Conservation (phyloP, 1,284 basidiomycete species). For the Rhodotorula sp. region DNA sequence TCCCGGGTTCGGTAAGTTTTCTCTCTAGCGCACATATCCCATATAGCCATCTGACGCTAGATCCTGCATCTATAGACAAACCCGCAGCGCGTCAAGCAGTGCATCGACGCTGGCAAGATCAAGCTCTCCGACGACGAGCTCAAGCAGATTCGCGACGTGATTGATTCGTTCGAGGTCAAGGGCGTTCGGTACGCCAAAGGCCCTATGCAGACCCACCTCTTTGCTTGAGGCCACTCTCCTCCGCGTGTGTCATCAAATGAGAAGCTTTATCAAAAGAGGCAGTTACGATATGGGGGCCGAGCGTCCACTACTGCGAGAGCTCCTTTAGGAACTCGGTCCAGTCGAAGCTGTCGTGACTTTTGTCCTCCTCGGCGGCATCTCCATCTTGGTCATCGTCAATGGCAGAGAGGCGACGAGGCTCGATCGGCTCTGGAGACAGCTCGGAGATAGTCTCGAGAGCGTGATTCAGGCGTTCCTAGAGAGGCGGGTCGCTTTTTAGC, state of each 20-base stretch:
- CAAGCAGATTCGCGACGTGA: conserved; percentile 37
- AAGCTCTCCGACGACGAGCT: conserved; percentile 42
- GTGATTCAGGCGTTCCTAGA: too few relatives aligned
- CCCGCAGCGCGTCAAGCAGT: conserved; percentile 46
- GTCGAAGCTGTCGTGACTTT: background rate
- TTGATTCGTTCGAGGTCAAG: conserved; percentile 32
- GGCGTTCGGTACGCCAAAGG: conserved; percentile 41
- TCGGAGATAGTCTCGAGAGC: too few relatives aligned
- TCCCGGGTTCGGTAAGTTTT: conserved; percentile 48
- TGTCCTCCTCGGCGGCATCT: background rate
- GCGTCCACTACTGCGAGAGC: background rate
- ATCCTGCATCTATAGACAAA: conserved; percentile 38
- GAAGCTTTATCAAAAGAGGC: too few relatives aligned
- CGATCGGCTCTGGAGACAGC: background rate
- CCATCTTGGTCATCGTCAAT: background rate
- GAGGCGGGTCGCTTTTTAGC: too few relatives aligned
- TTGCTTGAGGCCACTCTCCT: background rate
- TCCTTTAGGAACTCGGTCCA: background rate
- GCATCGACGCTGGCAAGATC: conserved; percentile 43
- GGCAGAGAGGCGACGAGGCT: background rate
- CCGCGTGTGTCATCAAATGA: too few relatives aligned
- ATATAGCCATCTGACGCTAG: background rate
- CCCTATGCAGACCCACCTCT: conserved; percentile 9
- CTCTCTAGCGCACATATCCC: conserved; percentile 34
- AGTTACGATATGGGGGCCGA: background rate